Base-by-base conservation (phyloP, 1,139 yeast genomes). In the Trichomonascaceae sp. region DNA sequence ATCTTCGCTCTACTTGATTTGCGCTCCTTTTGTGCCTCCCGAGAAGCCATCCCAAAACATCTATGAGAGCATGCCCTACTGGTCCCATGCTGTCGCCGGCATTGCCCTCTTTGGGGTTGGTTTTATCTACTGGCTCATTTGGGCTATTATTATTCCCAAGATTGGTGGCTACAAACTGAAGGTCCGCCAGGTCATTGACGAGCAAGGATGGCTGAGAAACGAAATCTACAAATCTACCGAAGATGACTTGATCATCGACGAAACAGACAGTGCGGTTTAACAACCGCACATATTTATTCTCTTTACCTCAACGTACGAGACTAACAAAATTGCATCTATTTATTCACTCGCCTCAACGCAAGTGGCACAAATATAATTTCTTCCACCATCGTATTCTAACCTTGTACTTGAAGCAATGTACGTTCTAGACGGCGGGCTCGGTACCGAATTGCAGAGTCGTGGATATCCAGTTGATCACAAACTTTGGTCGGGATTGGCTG, bases 11-110 rank as follows among this genome's bases (percentile, higher is more conserved):
- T 82, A 80, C 52, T 64, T 82, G 51, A 68, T 80, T 37, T 70
- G 71, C 38, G 89, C 93, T 30, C 94, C 94, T 35, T 81, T 78
- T 53, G 67, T 82, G 43, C 87, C 92, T 28, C 93, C 93, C 34
- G 52, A 65, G 25, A 62, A 51, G 27, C 80, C 77, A 25, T 47
- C 43, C 27, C 79, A 77, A 58, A 64, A 65, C 32, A 85, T 77
- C 38, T 81, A 79, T 65, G 59, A 71, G 30, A 48, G 54, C 36
- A 60, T 79, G 47, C 93, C 92, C 27, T 82, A 80, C 61, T 82
- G 74, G 67, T 67, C 77, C 37, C 93, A 80, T 54, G 76, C 87
- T 49, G 93, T 80, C 33, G 84, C 79, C 16, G 77, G 92, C 8
- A 71, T 85, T 76, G 89, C 77, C 42, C 65, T 82, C 30, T 77